Percentiles rank a stretch among this genome's conserved stretches.
Evolutionary conservation across 2,329 filamentous ascomycete genomes (phyloP).

Genomic region (Ascosphaera acerosa): DNA sequence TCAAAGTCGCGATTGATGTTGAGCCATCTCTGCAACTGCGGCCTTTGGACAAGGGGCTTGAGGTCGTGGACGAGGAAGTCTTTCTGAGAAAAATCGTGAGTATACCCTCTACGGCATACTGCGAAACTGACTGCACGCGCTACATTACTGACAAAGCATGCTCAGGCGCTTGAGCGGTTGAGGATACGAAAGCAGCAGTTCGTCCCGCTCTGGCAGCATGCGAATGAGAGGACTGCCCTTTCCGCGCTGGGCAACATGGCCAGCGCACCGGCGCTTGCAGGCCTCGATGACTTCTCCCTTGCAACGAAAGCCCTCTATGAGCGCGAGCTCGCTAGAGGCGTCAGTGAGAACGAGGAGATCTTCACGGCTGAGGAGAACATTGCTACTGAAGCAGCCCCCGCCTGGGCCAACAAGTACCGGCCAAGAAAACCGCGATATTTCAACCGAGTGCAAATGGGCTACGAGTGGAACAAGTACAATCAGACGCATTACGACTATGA

Average conservation of each 20-base stretch:
- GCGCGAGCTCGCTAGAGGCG: conserved; percentile 69
- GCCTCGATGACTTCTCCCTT: conserved; percentile 58
- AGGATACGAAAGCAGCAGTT: conserved; percentile 40
- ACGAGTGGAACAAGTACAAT: conserved; percentile 99
- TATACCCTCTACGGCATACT: conserved; percentile 4
- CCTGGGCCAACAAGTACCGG: conserved; percentile 64
- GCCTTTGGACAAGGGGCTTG: conserved; percentile 35
- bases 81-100: conserved; percentile 32
- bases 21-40: conserved; percentile 39
- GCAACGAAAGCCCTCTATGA: conserved; percentile 78
- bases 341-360: conserved; percentile 86
- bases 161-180: conserved; percentile 28
- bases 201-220: conserved; percentile 31
- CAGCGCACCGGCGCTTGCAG: too few species aligned
- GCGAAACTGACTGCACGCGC: too few species aligned
- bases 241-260: conserved; percentile 9
- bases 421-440: conserved; percentile 91
- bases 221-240: conserved; percentile 12
- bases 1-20: conserved; percentile 27
- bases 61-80: conserved; percentile 29
- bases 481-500: conserved; percentile 98
- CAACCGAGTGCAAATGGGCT: conserved; percentile 95
- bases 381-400: conserved; percentile 34
- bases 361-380: conserved; percentile 77
- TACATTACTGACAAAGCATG: conserved; percentile 3